phyloP scores from a whole-genome alignment of 2,329 filamentous ascomycete genomes.

The Pezicula carpinea region DNA sequence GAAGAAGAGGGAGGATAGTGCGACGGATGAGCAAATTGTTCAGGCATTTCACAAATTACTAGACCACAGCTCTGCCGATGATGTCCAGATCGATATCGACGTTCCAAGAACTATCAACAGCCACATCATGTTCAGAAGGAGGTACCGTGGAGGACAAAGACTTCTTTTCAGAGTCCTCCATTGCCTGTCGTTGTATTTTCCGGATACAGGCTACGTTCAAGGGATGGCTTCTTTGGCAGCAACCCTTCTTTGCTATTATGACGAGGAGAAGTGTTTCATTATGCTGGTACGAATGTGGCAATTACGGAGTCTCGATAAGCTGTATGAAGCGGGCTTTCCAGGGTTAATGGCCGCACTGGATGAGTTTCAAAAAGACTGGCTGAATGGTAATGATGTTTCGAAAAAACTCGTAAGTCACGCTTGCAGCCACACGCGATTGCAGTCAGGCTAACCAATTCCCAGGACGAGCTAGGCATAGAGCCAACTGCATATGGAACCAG shows the following conservation, averaged over 20 bases:
- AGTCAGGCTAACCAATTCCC: constrained; percentile 11
- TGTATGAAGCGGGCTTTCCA: constrained; percentile 80
- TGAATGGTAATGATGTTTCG: constrained; percentile 72
- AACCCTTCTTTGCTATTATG: constrained; percentile 92
- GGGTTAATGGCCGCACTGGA: constrained; percentile 81
- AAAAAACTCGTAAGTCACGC: constrained; percentile 64
- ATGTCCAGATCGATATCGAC: constrained; percentile 95
- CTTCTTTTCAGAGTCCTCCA: constrained; percentile 90
- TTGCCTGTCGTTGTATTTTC: constrained; percentile 85
- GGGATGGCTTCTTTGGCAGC: constrained; percentile 94
- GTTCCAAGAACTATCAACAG: constrained; percentile 91
- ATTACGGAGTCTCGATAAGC: constrained; percentile 74
- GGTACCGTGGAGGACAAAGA: constrained; percentile 89
- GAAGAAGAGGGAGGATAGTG: constrained; percentile 54
- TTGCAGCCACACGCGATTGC: background rate
- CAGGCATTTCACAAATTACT: constrained; percentile 70
- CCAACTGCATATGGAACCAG: constrained; percentile 91
- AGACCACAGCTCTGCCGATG: constrained; percentile 72
- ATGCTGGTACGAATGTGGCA: constrained; percentile 97
- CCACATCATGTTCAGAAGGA: constrained; percentile 93
- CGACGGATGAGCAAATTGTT: constrained; percentile 67
- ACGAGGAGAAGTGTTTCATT: constrained; percentile 89
- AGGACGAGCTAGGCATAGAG: constrained; percentile 75
- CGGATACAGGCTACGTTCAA: constrained; percentile 90
- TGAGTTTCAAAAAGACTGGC: constrained; percentile 83